phyloP scores from a whole-genome alignment of 2,329 filamentous ascomycete genomes.

The Nigrospora osmanthi region DNA sequence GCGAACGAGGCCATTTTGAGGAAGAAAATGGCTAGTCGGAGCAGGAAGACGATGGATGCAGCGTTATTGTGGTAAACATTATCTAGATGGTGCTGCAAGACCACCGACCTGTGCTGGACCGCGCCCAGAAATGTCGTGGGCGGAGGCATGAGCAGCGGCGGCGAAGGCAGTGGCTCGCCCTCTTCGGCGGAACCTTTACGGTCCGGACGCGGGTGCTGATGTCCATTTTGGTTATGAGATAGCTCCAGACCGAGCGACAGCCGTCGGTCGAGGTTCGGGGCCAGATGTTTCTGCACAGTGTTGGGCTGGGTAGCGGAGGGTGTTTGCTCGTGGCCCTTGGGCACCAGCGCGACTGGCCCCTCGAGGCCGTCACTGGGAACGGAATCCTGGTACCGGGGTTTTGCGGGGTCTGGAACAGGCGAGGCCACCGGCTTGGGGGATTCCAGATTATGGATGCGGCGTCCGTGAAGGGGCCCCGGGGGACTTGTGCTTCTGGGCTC shows the following conservation, averaged over 20 bases:
- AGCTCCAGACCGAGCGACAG: conserved; percentile 28
- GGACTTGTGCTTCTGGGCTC: conserved; percentile 25
- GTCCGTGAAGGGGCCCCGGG: conserved; percentile 30
- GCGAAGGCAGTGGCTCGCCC: conserved; percentile 11
- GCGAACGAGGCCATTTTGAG: conserved; percentile 60
- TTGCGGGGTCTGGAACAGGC: conserved; percentile 34
- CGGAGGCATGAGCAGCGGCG: conserved; percentile 42
- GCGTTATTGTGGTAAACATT: conserved; percentile 20
- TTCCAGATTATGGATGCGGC: conserved; percentile 47
- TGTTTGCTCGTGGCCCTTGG: conserved; percentile 9
- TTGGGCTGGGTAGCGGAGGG: conserved; percentile 18
- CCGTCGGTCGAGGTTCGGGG: conserved; percentile 18
- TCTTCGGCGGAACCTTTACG: conserved; percentile 6
- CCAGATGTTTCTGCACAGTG: conserved; percentile 22
- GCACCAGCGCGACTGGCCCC: background rate
- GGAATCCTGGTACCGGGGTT: conserved; percentile 10
- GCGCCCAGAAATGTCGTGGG: conserved; percentile 28
- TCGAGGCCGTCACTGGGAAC: conserved; percentile 7
- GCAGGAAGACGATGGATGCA: conserved; percentile 23
- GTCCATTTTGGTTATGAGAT: conserved; percentile 32
- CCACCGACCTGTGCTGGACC: conserved; percentile 21
- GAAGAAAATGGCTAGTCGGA: conserved; percentile 57
- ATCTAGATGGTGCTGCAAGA: conserved; percentile 27
- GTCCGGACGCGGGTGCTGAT: conserved; percentile 20
- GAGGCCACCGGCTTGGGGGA: conserved; percentile 42